phyloP scores from a whole-genome alignment of 1,284 basidiomycete genomes.

The Cutaneotrichosporon sp. region DNA sequence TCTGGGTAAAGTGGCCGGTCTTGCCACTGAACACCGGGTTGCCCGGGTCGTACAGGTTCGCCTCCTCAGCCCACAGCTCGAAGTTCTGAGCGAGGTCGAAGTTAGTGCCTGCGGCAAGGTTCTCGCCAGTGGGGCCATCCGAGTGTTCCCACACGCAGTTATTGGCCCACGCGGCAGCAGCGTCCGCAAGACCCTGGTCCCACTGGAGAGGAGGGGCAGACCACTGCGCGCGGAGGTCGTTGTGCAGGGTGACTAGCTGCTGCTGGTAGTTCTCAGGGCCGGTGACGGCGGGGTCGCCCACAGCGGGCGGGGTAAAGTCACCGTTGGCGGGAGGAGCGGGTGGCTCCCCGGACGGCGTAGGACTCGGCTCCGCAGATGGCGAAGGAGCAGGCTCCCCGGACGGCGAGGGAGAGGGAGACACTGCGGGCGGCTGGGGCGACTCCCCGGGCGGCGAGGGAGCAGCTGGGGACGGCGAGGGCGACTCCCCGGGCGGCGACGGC shows the following conservation, averaged over 20 bases:
- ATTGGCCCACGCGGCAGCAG: conserved; percentile 5
- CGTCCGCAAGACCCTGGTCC: conserved; percentile 10
- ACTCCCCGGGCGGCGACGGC: not conserved
- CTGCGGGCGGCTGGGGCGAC: conserved; percentile 25
- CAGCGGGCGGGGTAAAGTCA: conserved; percentile 1
- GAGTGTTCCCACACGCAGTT: conserved; percentile 7
- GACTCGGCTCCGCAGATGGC: not conserved
- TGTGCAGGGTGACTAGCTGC: conserved; percentile 31
- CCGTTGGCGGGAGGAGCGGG: not conserved
- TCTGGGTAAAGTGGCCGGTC: conserved; percentile 41
- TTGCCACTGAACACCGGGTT: conserved; percentile 22
- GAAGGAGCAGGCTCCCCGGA: not conserved
- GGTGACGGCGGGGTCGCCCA: conserved; percentile 6
- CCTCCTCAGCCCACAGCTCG: conserved; percentile 38
- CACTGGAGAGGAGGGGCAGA: conserved; percentile 9
- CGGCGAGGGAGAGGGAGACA: too few species aligned
- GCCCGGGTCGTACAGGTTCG: not conserved
- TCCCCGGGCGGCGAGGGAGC: conserved; percentile 1
- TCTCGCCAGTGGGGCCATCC: conserved; percentile 2
- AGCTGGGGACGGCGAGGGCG: conserved; percentile 25
- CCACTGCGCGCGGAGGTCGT: conserved; percentile 34
- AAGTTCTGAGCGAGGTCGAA: conserved; percentile 27
- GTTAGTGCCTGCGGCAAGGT: conserved; percentile 23
- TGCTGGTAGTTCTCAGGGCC: conserved; percentile 9
- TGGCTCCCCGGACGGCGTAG: not conserved